Evolutionary conservation across 306 rosid species (phyloP), one percentile per base, ranked within the genome.

Genomic region (Gynostemma pentaphyllum): DNA sequence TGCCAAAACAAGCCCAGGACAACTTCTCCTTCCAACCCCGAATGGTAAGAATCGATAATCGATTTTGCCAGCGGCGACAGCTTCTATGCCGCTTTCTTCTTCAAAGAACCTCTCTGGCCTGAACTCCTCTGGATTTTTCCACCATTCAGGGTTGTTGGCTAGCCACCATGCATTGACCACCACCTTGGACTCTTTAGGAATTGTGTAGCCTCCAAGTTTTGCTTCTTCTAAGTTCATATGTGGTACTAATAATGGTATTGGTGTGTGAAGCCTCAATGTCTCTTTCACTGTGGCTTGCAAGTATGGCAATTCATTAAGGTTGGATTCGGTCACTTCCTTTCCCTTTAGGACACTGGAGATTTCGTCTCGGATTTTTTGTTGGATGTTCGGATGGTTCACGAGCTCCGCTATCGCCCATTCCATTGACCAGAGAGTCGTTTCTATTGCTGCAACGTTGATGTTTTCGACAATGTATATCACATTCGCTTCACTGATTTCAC

Each of bases 81-180:
- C 90, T 19, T 86, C 87, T 0, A 75, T 82, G 16, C 69, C 69
- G 41, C 47, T 5, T 14, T 89, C 97, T 80, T 89, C 97, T 32
- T 84, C 73, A 66, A 86, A 51, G 78, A 86, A 89, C 74, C 97
- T 76, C 64, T 89, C 91, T 0, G 97, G 97, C 68, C 86, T 69
- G 26, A 89, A 89, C 74, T 86, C 87, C 36, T 84, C 78, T 0
- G 97, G 89, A 7, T 82, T 74, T 24, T 70, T 68, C 97, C 97
- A 89, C 91, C 95, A 86, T 7, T 45, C 45, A 0, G 95, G 97
- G 70, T 86, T 89, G 68, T 89, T 89, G 7, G 87, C 86, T 15
- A 89, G 79, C 95, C 95, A 86, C 96, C 97, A 89, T 0, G 95
- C 97, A 69, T 86, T 89, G 45, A 86, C 95, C 3, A 86, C 85